Base-by-base conservation (phyloP, 176 grass and related monocot genomes). In the Cenchrus purpureus region DNA sequence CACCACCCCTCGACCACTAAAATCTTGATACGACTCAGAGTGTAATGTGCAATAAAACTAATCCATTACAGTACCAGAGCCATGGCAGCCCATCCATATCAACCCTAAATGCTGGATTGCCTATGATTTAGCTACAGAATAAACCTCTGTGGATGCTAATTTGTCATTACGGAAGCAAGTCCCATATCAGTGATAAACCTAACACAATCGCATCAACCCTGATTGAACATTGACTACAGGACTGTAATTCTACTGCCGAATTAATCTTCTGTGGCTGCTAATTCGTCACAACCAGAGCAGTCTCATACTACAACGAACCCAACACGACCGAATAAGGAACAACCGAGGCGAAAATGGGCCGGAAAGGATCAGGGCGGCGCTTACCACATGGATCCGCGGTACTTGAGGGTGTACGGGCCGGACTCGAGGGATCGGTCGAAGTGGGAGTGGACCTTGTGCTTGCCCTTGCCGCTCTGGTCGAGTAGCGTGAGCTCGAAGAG, bases 351-450 rank as follows among this genome's bases (percentile, higher is more conserved):
- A 1, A 69, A 42, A 71, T 71, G 79, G 52, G 12, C 8, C 7
- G 42, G 65, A 37, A 72, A 14, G 20, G 59, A 59, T 37, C 10
- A 29, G n/a, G 46, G 8, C 31, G 13, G 17, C 14, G 78, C 71
- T 86, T 87, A 98, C 95, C 95, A 98, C 95, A 98, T 98, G 87
- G 91, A 93, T 40, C 93, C 89, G 10, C 95, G 87, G 87, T 95
- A 95, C 85, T 93, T 95, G 85, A 98, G 89, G 11, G 92, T 98
- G 79, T 98, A 98, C 0, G 92, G 95, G 0, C 92, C 95, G 45
- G 88, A 93, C 85, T 95, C 92, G 15, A 95, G 85, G 4, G 95
- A 90, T 15, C 95, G 89, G 67, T 95, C 95, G 69, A 95, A 98
- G 85, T 95, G 92, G 51, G 91, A 95, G 82, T 93, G 93, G 48